Percentiles rank a stretch among this genome's conserved stretches.
Evolutionary conservation across 306 rosid genomes (phyloP).

Genomic region (Vicia faba): DNA sequence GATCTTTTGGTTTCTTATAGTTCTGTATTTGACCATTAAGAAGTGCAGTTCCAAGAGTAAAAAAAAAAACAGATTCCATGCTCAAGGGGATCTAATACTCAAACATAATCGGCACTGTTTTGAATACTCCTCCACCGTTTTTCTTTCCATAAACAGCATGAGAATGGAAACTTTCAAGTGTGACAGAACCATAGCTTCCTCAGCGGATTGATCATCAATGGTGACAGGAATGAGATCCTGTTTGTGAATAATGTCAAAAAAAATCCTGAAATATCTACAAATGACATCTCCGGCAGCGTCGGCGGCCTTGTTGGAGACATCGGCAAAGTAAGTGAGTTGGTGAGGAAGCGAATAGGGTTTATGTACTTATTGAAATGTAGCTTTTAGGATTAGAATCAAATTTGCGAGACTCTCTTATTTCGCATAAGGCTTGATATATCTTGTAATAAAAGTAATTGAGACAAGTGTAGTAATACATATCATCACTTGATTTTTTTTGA

Average conservation of each 20-base stretch:
- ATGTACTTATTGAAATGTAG: no score
- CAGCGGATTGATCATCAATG: constrained; percentile 86
- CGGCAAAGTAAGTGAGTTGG: constrained; percentile 52
- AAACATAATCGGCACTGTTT: no score
- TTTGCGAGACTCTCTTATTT: no score
- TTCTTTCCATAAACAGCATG: constrained; percentile 91
- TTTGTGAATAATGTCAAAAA: constrained; percentile 72
- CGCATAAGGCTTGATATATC: no score
- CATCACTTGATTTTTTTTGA: no score
- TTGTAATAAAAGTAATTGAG: no score
- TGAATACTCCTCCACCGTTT: constrained; percentile 87
- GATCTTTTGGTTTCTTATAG: no score
- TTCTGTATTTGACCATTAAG: no score
- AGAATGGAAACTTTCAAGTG: constrained; percentile 64
- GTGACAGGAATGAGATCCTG: constrained; percentile 86
- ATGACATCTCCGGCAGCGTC: constrained; percentile 87
- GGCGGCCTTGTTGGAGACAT: constrained; percentile 64
- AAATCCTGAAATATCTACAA: constrained; percentile 71
- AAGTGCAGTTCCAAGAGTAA: no score
- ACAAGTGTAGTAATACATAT: no score
- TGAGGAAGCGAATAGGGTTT: neutral
- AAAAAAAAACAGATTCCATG: no score
- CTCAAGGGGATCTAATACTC: constrained; percentile 95
- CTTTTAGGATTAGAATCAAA: no score
- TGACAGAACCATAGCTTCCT: constrained; percentile 78